Conservation (phyloP, 495 filamentous ascomycete genomes). For the Xylaria longipes region DNA sequence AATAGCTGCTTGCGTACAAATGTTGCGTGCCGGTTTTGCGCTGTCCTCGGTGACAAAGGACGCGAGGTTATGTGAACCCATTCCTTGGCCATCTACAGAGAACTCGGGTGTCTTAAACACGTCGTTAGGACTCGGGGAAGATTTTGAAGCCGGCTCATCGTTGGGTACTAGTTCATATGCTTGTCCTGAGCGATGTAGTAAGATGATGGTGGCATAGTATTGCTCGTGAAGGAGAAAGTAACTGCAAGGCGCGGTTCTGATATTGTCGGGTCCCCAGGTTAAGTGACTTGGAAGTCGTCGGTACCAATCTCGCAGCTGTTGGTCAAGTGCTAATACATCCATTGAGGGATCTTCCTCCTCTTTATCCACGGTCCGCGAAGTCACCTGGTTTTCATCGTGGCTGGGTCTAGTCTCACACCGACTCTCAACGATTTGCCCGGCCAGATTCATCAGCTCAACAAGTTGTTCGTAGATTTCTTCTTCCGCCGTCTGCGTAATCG, state of each 20-base stretch:
- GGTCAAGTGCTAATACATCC: slow-evolving; percentile 53
- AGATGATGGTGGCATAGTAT: slow-evolving; percentile 57
- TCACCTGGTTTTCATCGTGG: slow-evolving; percentile 35
- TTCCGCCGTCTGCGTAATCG: slow-evolving; percentile 25
- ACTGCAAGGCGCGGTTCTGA: slow-evolving; percentile 54
- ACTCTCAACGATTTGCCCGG: slow-evolving; percentile 54
- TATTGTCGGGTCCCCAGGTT: slow-evolving; percentile 56
- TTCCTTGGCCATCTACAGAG: neutral
- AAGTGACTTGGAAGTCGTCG: slow-evolving; percentile 53
- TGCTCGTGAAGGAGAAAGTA: slow-evolving; percentile 62
- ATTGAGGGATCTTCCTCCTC: slow-evolving; percentile 51
- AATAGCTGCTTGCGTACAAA: slow-evolving; percentile 61
- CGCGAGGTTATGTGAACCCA: neutral
- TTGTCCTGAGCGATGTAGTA: slow-evolving; percentile 58
- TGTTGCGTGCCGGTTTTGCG: slow-evolving; percentile 50
- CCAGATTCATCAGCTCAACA: slow-evolving; percentile 59
- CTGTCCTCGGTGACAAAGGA: slow-evolving; percentile 43
- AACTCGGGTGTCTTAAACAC: neutral
- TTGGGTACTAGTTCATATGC: slow-evolving; percentile 47
- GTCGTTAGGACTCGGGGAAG: slow-evolving; percentile 8
- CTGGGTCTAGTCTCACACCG: slow-evolving; percentile 33
- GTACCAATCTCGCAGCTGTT: slow-evolving; percentile 60
- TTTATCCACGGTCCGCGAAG: slow-evolving; percentile 36
- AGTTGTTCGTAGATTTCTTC: slow-evolving; percentile 53
- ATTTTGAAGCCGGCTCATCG: slow-evolving; percentile 31